Percentiles rank a stretch among this genome's conserved stretches.
phyloP scores from a whole-genome alignment of 805 yeast genomes.

The Phaffomyces antillensis region DNA sequence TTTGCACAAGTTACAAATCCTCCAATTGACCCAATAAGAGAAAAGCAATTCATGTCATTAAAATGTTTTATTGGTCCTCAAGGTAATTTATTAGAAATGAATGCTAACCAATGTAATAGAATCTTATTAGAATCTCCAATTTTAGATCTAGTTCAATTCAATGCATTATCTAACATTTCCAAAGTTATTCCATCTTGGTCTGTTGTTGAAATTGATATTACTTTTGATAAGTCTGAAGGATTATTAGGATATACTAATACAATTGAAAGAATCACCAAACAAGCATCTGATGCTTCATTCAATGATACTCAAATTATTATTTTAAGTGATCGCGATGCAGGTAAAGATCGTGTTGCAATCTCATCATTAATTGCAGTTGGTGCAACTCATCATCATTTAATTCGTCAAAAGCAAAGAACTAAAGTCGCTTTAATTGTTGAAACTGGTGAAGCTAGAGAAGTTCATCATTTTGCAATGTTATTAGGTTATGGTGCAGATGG shows the following conservation, averaged over 20 bases:
- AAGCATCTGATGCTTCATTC: conserved; percentile 80
- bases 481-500: conserved; percentile 98
- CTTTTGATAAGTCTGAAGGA: conserved; percentile 80
- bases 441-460: conserved; percentile 96
- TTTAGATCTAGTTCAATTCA: conserved; percentile 62
- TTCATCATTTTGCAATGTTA: conserved; percentile 90
- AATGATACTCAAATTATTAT: conserved; percentile 67
- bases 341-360: conserved; percentile 63
- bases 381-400: conserved; percentile 95
- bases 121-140: conserved; percentile 79
- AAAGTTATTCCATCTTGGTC: conserved; percentile 84
- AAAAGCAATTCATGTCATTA: conserved; percentile 91
- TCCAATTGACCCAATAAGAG: conserved; percentile 97
- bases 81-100: conserved; percentile 90
- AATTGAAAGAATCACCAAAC: conserved; percentile 78
- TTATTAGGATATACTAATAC: conserved; percentile 78
- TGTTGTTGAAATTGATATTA: conserved; percentile 74
- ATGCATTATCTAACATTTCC: conserved; percentile 66
- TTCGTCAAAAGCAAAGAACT: conserved; percentile 92
- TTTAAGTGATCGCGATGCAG: conserved; percentile 62
- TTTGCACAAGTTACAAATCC: conserved; percentile 99
- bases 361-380: conserved; percentile 91
- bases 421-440: conserved; percentile 88
- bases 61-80: conserved; percentile 99
- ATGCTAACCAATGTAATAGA: conserved; percentile 86